Base-by-base conservation (phyloP, 164 flowering plant species). In the Cinnamomum chago region DNA sequence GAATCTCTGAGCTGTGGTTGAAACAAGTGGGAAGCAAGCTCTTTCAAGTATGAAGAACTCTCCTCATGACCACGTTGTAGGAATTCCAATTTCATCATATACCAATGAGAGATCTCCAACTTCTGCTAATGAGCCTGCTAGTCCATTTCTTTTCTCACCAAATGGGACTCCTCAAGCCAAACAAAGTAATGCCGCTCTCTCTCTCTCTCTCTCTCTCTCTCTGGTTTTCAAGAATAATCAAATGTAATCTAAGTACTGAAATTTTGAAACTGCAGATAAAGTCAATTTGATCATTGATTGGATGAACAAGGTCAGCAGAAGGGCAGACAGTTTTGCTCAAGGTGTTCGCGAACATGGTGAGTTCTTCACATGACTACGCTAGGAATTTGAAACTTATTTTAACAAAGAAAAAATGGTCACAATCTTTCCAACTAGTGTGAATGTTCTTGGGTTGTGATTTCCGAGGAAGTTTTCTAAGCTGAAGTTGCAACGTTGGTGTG, bases 291-390 rank as follows among this genome's bases (percentile, higher is more conserved):
- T 77, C 65, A 75, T 72, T 58, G 68, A 67, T 28, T 74, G 82
- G 75, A 77, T 82, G 84, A 85, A 75, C 81, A 83, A 87, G 73
- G 60, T 81, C 51, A 83, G 82, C 50, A 84, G 80, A 73, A 82
- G 82, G 50, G 80, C 85, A 1, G 82, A 82, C 77, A 75, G 80
- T 24, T 79, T 86, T 62, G 82, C 82, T 0, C 62, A 76, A 27
- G 85, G 87, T 60, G 70, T 87, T 58, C 75, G 83, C n/a, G 87
- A 89, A 35, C 92, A 89, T 65, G 90, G 90, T 88, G 81, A 72
- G 66, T 40, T 40, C 3, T 64, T 47, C 65, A 30, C 66, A 55
- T 50, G 3, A 33, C 52, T 72, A 20, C 20, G 5, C 27, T 62
- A 50, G 11, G 28, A 24, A 51, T 5, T 47, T 27, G 18, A 40